A percentile compares a stretch with the other conserved stretches of the same genome.
These are phyloP conservation scores for Podila epicladia DNA, from an alignment of 192 early-diverging fungal genomes.

Conservation along the genomic window DNA sequence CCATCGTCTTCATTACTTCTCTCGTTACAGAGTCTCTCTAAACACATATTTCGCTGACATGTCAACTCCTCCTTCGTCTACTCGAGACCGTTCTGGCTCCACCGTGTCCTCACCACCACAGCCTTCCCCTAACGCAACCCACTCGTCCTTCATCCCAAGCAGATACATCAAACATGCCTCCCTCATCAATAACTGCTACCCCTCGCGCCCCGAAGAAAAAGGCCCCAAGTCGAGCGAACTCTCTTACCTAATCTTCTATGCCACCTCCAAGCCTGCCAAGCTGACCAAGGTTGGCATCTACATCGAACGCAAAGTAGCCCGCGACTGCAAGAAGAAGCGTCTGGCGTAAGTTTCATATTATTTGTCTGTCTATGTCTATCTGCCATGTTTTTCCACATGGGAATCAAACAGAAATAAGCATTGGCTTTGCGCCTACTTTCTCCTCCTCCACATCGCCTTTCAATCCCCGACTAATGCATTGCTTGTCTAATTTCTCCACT, in stretches of 20 bases:
- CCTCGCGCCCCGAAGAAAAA: constrained; percentile 67
- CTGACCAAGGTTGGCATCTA: constrained; percentile 89
- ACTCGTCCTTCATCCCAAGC: constrained; percentile 49
- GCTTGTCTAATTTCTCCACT: no score
- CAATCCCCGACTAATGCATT: no score
- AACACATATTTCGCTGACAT: constrained; percentile 1
- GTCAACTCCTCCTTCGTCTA: constrained; percentile 16
- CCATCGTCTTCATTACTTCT: neutral
- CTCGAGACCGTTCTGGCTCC: constrained; percentile 30
- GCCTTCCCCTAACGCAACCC: constrained; percentile 35
- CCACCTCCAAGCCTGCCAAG: constrained; percentile 87
- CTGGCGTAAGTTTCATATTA: constrained; percentile 64
- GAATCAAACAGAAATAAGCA: no score
- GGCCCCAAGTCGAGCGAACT: constrained; percentile 83
- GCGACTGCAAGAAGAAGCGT: constrained; percentile 70
- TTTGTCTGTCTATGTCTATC: neutral
- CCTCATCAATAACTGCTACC: constrained; percentile 82
- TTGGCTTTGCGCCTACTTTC: neutral
- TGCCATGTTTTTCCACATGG: neutral
- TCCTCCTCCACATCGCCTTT: constrained; percentile 3
- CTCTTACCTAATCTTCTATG: constrained; percentile 90
- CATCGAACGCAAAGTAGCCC: constrained; percentile 74
- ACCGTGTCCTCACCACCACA: constrained; percentile 30
- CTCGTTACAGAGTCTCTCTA: neutral
- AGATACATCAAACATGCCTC: constrained; percentile 81